Evolutionary conservation across 2,329 filamentous ascomycete species (phyloP).

Genomic region (Diplodia sapinea): DNA sequence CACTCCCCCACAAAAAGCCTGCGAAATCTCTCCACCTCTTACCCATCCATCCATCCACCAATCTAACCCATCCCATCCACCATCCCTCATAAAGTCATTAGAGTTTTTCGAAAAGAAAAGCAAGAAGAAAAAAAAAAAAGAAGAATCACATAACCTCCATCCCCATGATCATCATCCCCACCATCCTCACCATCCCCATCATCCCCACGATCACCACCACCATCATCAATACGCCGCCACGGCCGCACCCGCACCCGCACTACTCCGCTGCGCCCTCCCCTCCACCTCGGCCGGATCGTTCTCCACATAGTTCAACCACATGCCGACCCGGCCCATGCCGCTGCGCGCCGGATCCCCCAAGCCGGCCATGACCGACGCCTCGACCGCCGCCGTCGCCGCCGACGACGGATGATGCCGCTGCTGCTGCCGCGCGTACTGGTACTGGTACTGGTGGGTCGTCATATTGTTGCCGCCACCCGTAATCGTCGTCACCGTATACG

Average conservation of each 20-base stretch:
- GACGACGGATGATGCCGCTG: too few species aligned
- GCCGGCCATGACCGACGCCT: conserved; percentile 47
- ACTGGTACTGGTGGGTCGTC: background rate
- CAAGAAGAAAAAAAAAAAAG: background rate
- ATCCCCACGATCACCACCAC: background rate
- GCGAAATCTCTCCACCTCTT: background rate
- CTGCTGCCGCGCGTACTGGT: background rate
- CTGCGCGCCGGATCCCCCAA: conserved; percentile 39
- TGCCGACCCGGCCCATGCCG: conserved; percentile 47
- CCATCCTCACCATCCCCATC: background rate
- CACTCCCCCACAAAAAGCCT: background rate
- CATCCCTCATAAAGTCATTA: background rate
- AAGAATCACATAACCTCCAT: background rate
- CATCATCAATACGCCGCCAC: conserved; percentile 12
- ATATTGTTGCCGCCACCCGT: background rate
- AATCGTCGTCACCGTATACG: background rate
- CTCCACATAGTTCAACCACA: conserved; percentile 47
- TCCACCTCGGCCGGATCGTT: conserved; percentile 46
- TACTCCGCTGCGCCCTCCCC: conserved; percentile 25
- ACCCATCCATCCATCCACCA: too few species aligned
- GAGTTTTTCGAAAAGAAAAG: background rate
- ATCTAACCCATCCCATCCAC: too few species aligned
- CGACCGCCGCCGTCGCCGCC: conserved; percentile 15
- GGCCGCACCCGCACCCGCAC: too few species aligned
- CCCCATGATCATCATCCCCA: too few species aligned